phyloP scores from a whole-genome alignment of 2,329 filamentous ascomycete genomes.

The Microsporum audouinii region DNA sequence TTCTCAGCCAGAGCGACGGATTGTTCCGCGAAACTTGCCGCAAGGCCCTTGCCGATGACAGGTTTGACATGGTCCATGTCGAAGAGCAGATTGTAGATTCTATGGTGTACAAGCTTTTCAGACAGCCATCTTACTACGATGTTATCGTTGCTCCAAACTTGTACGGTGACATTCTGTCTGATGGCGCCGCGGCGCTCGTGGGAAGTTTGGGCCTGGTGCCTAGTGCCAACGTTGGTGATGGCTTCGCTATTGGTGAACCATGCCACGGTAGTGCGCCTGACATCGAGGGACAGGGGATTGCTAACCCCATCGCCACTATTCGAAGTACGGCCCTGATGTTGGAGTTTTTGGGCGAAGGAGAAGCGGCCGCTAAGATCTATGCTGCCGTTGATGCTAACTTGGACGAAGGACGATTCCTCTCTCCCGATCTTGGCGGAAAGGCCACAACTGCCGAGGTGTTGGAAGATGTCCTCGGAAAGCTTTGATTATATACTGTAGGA shows the following conservation, averaged over 20 bases:
- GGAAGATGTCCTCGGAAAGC: slow-evolving; percentile 60
- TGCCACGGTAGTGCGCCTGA: slow-evolving; percentile 95
- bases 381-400: slow-evolving; percentile 83
- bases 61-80: slow-evolving; percentile 54
- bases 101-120: slow-evolving; percentile 99
- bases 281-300: slow-evolving; percentile 83
- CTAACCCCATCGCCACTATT: slow-evolving; percentile 92
- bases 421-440: slow-evolving; percentile 79
- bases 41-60: slow-evolving; percentile 54
- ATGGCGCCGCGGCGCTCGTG: slow-evolving; percentile 87
- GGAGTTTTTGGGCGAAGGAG: slow-evolving; percentile 81
- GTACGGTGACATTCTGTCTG: slow-evolving; percentile 92
- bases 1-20: slow-evolving; percentile 89
- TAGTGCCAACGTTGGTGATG: slow-evolving; percentile 85
- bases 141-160: slow-evolving; percentile 96
- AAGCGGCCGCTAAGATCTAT: slow-evolving; percentile 81
- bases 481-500: slow-evolving; percentile 4
- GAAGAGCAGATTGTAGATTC: slow-evolving; percentile 99
- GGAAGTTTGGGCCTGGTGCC: slow-evolving; percentile 87
- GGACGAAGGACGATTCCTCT: slow-evolving; percentile 68
- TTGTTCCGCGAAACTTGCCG: slow-evolving; percentile 78
- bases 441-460: slow-evolving; percentile 79
- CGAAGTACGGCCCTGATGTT: slow-evolving; percentile 88
- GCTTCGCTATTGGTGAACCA: slow-evolving; percentile 92
- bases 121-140: slow-evolving; percentile 87